phyloP scores from a whole-genome alignment of 2,329 filamentous ascomycete species.

The Cytospora mali region DNA sequence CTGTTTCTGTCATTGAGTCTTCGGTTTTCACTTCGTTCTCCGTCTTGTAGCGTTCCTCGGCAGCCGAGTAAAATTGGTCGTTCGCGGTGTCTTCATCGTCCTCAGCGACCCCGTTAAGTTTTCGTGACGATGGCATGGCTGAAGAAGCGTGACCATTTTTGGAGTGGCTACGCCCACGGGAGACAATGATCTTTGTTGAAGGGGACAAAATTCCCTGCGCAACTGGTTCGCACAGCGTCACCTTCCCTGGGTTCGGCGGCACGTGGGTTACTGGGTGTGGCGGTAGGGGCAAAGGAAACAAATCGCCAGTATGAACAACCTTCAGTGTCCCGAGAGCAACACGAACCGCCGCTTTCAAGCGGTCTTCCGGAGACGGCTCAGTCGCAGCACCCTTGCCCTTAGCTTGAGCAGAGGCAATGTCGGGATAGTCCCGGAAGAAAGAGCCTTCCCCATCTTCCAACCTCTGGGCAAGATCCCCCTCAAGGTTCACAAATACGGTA shows the following conservation, averaged over 20 bases:
- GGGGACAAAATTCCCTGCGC: slow-evolving; percentile 80
- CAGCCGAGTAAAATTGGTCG: slow-evolving; percentile 90
- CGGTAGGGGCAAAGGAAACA: slow-evolving; percentile 75
- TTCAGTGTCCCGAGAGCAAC: slow-evolving; percentile 72
- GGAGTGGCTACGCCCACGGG: slow-evolving; percentile 61
- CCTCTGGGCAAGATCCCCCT: slow-evolving; percentile 76
- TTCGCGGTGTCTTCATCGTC: slow-evolving; percentile 81
- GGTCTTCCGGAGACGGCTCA: slow-evolving; percentile 51
- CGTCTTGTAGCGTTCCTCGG: slow-evolving; percentile 72
- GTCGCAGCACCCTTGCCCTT: slow-evolving; percentile 41
- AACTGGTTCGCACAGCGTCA: slow-evolving; percentile 92
- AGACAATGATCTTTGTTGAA: slow-evolving; percentile 81
- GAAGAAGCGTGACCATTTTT: slow-evolving; percentile 54
- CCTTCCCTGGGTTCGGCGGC: slow-evolving; percentile 80
- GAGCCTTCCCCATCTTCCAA: slow-evolving; percentile 82
- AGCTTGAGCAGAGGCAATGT: slow-evolving; percentile 28
- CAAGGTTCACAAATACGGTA: slow-evolving; percentile 83
- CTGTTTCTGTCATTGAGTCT: slow-evolving; percentile 63
- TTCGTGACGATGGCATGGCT: slow-evolving; percentile 50
- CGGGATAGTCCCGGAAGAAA: slow-evolving; percentile 69
- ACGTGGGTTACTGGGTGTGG: slow-evolving; percentile 87
- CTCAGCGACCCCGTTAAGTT: slow-evolving; percentile 61
- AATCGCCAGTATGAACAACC: slow-evolving; percentile 82
- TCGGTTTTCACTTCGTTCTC: slow-evolving; percentile 61
- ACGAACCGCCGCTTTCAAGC: slow-evolving; percentile 68